Evolutionary conservation across 140 eudicot species (phyloP), one percentile per base, ranked within the genome.

Genomic region (Senecio squalidus): DNA sequence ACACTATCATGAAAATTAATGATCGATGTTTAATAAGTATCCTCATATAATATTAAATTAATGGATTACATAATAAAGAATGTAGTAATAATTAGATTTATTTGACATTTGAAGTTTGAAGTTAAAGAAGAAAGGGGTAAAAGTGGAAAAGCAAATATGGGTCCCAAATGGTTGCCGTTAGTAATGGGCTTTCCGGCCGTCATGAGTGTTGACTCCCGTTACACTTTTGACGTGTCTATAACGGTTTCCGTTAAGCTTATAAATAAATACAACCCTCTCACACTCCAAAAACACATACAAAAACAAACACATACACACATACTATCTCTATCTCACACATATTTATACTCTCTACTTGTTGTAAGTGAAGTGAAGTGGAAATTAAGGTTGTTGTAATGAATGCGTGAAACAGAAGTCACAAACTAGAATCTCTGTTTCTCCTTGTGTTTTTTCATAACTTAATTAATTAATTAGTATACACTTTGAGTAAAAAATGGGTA

Each of bases 221-320:
- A 30, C 47, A 48, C 74, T 31, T n/a, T n/a, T n/a, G n/a, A n/a
- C n/a, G n/a, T n/a, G n/a, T n/a, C n/a, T n/a, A n/a, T 9, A 76
- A 85, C 90, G 84, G 86, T 76, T 76, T 79, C 87, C 84, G 84
- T 86, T 78, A 76, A n/a, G 44, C 60, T 76, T 80, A 76, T 82
- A 82, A 49, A 80, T 74, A 70, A 62, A 30, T 16, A n/a, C n/a
- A n/a, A 39, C 39, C 11, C 64, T 20, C 15, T 43, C n/a, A n/a
- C n/a, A n/a, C n/a, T n/a, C n/a, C n/a, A n/a, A n/a, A 24, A 47
- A 53, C 67, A 1, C 15, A 56, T 26, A 54, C 58, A 46, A 8
- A 46, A 0, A 46, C 3, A 46, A 7, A 70, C 26, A 36, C 59
- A 55, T 39, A 34, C 62, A 9, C 62, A 52, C 21, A 4, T 40